phyloP scores from a whole-genome alignment of 2,329 filamentous ascomycete genomes.

The Gaeumannomyces tritici region DNA sequence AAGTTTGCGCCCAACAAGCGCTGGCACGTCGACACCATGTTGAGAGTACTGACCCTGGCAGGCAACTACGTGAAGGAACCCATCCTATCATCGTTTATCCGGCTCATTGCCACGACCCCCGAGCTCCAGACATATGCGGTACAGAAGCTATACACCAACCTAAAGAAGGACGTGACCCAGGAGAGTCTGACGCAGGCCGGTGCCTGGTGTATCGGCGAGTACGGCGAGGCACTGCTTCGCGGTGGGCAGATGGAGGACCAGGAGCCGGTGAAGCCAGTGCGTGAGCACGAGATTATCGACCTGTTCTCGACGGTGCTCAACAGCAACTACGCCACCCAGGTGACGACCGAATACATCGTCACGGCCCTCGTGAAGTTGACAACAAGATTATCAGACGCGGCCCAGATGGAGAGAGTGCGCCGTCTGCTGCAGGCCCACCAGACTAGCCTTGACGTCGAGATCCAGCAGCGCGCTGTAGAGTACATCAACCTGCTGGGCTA shows the following conservation, averaged over 20 bases:
- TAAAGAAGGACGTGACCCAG: conserved; percentile 96
- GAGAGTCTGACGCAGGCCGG: conserved; percentile 89
- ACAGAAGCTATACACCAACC: conserved; percentile 81
- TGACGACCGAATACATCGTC: conserved; percentile 90
- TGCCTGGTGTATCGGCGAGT: conserved; percentile 97
- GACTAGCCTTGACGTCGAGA: conserved; percentile 84
- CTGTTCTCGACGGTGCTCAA: conserved; percentile 87
- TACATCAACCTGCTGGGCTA: conserved; percentile 91
- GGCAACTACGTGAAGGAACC: conserved; percentile 98
- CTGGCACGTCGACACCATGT: conserved; percentile 98
- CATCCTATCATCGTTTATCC: conserved; percentile 92
- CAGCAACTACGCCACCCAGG: conserved; percentile 87
- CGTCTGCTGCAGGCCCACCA: conserved; percentile 69
- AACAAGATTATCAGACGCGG: conserved; percentile 69
- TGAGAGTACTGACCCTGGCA: conserved; percentile 84
- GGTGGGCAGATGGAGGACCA: conserved; percentile 92
- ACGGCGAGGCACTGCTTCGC: conserved; percentile 78
- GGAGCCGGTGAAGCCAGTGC: conserved; percentile 71
- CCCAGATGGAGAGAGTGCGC: conserved; percentile 80
- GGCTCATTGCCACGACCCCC: conserved; percentile 86
- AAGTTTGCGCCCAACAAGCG: conserved; percentile 93
- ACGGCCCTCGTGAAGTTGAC: conserved; percentile 93
- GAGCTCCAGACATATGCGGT: conserved; percentile 95
- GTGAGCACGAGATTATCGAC: conserved; percentile 83
- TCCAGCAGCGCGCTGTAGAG: conserved; percentile 92